Conservation (phyloP, 1,139 yeast species). For the Pneumocystis carinii region DNA sequence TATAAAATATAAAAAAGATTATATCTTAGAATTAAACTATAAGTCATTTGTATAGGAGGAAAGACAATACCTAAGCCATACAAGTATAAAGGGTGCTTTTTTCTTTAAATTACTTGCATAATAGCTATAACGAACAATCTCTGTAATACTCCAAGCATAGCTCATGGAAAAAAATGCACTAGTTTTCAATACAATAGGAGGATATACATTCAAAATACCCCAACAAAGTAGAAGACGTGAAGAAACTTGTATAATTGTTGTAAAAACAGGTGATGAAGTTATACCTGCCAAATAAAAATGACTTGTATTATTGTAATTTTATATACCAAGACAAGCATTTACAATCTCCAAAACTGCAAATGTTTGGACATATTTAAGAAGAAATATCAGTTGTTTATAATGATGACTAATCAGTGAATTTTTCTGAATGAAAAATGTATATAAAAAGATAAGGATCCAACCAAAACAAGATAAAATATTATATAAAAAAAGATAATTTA, state of each 20-base stretch:
- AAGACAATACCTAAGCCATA: conserved; percentile 59
- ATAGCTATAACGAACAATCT: conserved; percentile 72
- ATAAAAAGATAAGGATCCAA: conserved; percentile 46
- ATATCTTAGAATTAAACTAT: conserved; percentile 6
- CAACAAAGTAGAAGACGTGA: conserved; percentile 71
- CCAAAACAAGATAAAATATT: conserved; percentile 51
- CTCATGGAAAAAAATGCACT: conserved; percentile 50
- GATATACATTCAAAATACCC: conserved; percentile 65
- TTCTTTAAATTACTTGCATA: conserved; percentile 50
- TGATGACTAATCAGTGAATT: conserved; percentile 34
- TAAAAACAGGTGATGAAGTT: conserved; percentile 71
- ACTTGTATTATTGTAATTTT: conserved; percentile 19
- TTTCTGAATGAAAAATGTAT: conserved; percentile 25
- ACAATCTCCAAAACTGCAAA: conserved; percentile 67
- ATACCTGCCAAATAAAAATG: conserved; percentile 21
- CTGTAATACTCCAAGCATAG: conserved; percentile 83
- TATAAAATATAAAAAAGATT: conserved; percentile 59
- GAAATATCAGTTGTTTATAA: conserved; percentile 42
- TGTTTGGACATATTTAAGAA: conserved; percentile 62
- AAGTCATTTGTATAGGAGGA: not conserved
- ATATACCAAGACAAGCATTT: conserved; percentile 46
- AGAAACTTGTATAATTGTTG: conserved; percentile 74
- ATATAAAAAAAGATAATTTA: conserved; percentile 31
- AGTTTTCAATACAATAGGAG: conserved; percentile 42
- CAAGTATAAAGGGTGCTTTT: conserved; percentile 48